Evolutionary conservation across 2,329 filamentous ascomycete genomes (phyloP), one percentile per base, ranked within the genome.

Genomic region (Aschersonia sp.): DNA sequence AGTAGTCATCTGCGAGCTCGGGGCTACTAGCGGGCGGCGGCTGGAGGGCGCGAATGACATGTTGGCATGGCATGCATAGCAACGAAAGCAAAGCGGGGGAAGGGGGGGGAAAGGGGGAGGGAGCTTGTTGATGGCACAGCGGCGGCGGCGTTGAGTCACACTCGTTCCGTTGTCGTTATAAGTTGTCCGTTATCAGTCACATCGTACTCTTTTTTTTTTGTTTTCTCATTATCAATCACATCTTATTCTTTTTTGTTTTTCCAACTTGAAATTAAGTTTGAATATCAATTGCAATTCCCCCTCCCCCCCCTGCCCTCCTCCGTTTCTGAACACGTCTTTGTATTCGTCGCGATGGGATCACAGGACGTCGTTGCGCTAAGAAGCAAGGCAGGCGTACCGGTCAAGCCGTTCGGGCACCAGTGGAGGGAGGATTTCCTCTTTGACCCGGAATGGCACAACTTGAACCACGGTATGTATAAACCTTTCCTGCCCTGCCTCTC

Each of bases 391-490:
- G 44, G 33, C 12, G 42, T 12, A 10, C 39, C 10, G 6, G 31
- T 9, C 12, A 45, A 31, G 42, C 49, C 49, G 14, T 66, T 67
- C 47, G 68, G 68, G 29, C 60, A 58, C 39, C 48, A 50, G 1
- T 53, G 84, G 56, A 70, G 72, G 49, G 73, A 79, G 52, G 72
- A 85, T 39, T 92, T 90, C 60, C 64, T 79, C n/a, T 77, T 89
- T 50, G 76, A 79, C 44, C 70, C 76, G 0, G 68, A 69, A n/a
- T 87, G 78, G 61, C 72, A 69, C 46, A 88, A 87, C 58, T 67
- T 94, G 47, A 94, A 94, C 61, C 83, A 94, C 59, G 86, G 85
- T 85, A 66, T 51, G 59, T 52, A 22, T 2, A 30, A 22, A 2
- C 22, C 22, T 22, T 22, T 22, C 22, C 22, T 22, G 22, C 22